Base-by-base conservation (phyloP, 2,329 filamentous ascomycete species). In the Hymenoscyphus fraxineus region DNA sequence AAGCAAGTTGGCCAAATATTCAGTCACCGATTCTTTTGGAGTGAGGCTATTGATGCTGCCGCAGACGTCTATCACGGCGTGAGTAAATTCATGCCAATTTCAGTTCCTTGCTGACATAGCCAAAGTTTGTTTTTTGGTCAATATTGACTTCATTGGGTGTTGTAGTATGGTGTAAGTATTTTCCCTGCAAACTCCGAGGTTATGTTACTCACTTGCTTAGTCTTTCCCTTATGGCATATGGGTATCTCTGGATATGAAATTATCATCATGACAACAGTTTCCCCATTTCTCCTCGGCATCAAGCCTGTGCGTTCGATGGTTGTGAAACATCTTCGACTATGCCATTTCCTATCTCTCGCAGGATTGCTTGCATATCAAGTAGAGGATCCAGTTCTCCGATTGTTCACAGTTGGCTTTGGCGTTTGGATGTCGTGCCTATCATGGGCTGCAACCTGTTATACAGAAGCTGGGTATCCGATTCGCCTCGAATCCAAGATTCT, bases 191-290 rank as follows among this genome's bases (percentile, higher is more conserved):
- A 55, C 38, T 44, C 40, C 55, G 55, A 27, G 44, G 40, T n/a
- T 35, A 38, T 66, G 63, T 70, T 61, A 71, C 56, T 70, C 62
- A 70, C 51, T 57, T 55, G 54, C 16, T 41, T 67, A 92, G 90
- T 96, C 78, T 99, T 99, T 76, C 95, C 95, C 15, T 85, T 99
- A 12, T 99, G 95, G 95, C 88, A 97, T 76, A 99, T 99, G 95
- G 95, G 95, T 35, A 96, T 99, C 66, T 98, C 94, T 3, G 95
- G 95, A 67, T 99, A 95, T 75, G 95, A 99, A 78, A 89, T 88
- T 55, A 83, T 96, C 69, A 88, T 99, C 73, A 89, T 98, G 87
- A 86, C 85, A 59, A 94, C 92, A 3, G 77, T 94, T 60, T 91
- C 93, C 4, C 95, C 95, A 0, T 81, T 93, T 47, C 77, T 98